Evolutionary conservation across 768 basidiomycete species (phyloP).

Genomic region (Rubroboletus satanas): DNA sequence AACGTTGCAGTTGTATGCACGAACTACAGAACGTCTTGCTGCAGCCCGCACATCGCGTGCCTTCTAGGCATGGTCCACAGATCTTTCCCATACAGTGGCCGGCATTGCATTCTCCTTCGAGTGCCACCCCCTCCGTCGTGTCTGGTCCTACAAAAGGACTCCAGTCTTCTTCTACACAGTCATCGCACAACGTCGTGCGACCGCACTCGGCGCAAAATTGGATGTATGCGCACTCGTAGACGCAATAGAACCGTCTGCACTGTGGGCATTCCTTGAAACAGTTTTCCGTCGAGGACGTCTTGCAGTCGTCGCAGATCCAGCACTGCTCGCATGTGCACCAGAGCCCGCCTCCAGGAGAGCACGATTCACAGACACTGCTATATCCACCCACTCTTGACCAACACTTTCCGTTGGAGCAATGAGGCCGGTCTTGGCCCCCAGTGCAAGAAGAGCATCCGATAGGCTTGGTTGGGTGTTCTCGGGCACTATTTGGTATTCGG

Average conservation of each 20-base stretch:
- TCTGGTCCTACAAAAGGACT: not conserved
- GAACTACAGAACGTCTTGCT: constrained; percentile 8
- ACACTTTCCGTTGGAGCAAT: constrained; percentile 16
- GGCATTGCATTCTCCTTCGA: not conserved
- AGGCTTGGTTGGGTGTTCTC: constrained; percentile 12
- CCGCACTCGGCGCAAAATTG: constrained; percentile 17
- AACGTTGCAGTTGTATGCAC: constrained; percentile 6
- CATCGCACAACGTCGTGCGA: constrained; percentile 22
- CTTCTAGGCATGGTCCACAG: constrained; percentile 11
- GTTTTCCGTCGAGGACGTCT: not conserved
- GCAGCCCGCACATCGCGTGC: constrained; percentile 14
- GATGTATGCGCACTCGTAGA: constrained; percentile 23
- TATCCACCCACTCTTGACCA: constrained; percentile 16
- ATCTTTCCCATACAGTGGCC: constrained; percentile 5
- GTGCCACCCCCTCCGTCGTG: constrained; percentile 9
- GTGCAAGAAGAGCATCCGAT: constrained; percentile 14
- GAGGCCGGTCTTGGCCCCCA: not conserved
- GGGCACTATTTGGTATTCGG: not conserved
- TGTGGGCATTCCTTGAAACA: constrained; percentile 16
- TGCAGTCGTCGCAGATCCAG: constrained; percentile 27
- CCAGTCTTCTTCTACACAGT: constrained; percentile 26
- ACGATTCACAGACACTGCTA: constrained; percentile 15
- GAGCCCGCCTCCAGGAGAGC: constrained; percentile 18
- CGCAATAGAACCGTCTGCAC: constrained; percentile 18
- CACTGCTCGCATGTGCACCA: constrained; percentile 18